These are phyloP conservation scores for Cercospora berteroae DNA, from an alignment of 2,329 filamentous ascomycete genomes.

Conservation along the genomic window DNA sequence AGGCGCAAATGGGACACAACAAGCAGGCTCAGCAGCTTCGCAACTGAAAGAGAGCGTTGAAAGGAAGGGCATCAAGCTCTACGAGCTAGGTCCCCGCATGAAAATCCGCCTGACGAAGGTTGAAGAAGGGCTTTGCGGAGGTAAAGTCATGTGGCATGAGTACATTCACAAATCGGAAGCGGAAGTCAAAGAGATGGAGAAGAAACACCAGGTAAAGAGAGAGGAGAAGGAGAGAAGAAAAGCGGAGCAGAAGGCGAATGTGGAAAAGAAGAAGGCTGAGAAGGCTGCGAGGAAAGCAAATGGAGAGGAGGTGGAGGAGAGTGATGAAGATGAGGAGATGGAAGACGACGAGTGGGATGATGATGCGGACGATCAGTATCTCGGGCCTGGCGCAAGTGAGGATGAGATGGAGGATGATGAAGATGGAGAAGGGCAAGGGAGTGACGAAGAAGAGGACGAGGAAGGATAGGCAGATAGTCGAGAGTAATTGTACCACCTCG, in stretches of 20 bases:
- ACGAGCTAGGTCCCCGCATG: constrained; percentile 90
- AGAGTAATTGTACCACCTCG: not conserved
- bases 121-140: constrained; percentile 85
- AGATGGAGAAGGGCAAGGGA: not conserved
- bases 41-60: constrained; percentile 59
- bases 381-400: constrained; percentile 19
- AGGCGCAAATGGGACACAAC: constrained; percentile 36
- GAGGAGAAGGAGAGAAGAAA: constrained; percentile 79
- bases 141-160: constrained; percentile 97
- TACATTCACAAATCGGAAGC: constrained; percentile 80
- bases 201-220: constrained; percentile 73
- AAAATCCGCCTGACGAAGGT: constrained; percentile 88
- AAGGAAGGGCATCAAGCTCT: constrained; percentile 83
- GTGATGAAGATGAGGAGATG: constrained; percentile 41
- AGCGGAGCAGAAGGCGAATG: constrained; percentile 82
- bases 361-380: constrained; percentile 27
- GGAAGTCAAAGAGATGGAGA: constrained; percentile 76
- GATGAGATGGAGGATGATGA: constrained; percentile 22
- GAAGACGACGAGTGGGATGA: constrained; percentile 48
- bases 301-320: constrained; percentile 45
- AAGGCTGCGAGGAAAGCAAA: constrained; percentile 50
- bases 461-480: not conserved
- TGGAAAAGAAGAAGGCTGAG: constrained; percentile 77
- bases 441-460: constrained; percentile 4
- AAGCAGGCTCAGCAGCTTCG: constrained; percentile 6